A percentile compares a stretch with the other conserved stretches of the same genome.
phyloP scores from a whole-genome alignment of 1,284 basidiomycete species.

The Microbotryum saponariae region DNA sequence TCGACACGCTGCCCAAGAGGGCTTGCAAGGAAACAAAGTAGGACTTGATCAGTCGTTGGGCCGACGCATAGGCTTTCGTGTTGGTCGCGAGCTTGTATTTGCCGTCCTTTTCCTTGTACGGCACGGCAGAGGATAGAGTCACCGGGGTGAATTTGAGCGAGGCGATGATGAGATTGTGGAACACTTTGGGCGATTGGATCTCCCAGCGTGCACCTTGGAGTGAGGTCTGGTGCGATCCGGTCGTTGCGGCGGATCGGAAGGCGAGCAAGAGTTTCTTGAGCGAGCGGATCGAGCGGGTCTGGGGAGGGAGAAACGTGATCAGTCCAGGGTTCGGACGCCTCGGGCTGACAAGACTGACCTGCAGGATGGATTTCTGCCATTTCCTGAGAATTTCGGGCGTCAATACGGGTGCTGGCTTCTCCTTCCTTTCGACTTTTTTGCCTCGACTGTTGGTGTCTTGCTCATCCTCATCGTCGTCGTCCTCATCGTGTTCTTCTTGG shows the following conservation, averaged over 20 bases:
- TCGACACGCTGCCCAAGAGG: conserved; percentile 59
- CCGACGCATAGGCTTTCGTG: conserved; percentile 47
- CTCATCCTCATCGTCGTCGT: conserved; percentile 49
- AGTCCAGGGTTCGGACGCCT: background rate
- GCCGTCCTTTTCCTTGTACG: conserved; percentile 73
- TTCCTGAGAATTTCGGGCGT: conserved; percentile 65
- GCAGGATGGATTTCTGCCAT: conserved; percentile 87
- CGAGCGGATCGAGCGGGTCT: conserved; percentile 80
- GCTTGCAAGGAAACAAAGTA: conserved; percentile 80
- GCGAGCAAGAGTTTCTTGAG: conserved; percentile 78
- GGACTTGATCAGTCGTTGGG: conserved; percentile 83
- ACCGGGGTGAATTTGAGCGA: conserved; percentile 85
- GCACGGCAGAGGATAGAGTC: conserved; percentile 76
- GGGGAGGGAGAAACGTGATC: conserved; percentile 1
- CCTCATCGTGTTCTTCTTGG: conserved; percentile 22
- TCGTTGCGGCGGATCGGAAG: conserved; percentile 73
- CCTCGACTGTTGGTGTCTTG: conserved; percentile 46
- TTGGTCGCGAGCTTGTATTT: conserved; percentile 51
- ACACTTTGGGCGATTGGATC: conserved; percentile 52
- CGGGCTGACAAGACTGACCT: conserved; percentile 50
- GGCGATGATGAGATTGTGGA: conserved; percentile 84
- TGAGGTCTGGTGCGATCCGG: conserved; percentile 13
- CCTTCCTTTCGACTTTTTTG: conserved; percentile 40
- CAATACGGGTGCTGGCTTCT: conserved; percentile 49
- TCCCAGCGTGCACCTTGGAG: conserved; percentile 15